Evolutionary conservation across 257 asterid genomes (phyloP), one percentile per base, ranked within the genome.

Genomic region (Capsicum chinense): DNA sequence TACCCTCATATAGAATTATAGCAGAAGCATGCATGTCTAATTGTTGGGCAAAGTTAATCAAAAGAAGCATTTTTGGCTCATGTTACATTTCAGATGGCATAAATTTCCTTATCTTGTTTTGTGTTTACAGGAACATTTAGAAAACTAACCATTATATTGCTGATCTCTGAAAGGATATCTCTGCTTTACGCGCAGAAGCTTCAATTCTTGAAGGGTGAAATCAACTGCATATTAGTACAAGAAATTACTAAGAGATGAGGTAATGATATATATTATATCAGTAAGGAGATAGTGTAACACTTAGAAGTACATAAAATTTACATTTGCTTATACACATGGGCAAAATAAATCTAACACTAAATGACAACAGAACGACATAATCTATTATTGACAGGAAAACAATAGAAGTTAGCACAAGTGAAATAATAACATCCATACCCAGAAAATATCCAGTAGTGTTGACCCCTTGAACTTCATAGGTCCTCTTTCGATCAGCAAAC

Each of bases 151-250:
- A 80, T 94, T 95, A 83, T 94, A 88, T 84, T 93, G 97, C 85
- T 90, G 97, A 89, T 97, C 98, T 76, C 99, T 92, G 85, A 90
- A 97, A 79, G 90, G 33, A 83, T 67, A 93, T 83, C 99, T 94
- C 90, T 97, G 99, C 86, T 92, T 97, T 85, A 90, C 91, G 11
- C 92, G 88, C 89, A 97, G 82, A n/a, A 94, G 83, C 91, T 92
- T 91, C 78, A 97, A 87, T 88, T 97, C 98, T 59, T 92, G 85
- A 68, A 95, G 89, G 48, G 97, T 97, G 90, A 93, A 94, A 88
- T 96, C 99, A 90, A 93, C 99, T 96, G 91, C 86, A 90, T 58
- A 54, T 17, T 9, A 42, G 14, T 26, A 35, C 37, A 85, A 83
- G 13, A 56, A 80, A 57, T 54, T 86, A 21, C 54, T 21, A 13